Base-by-base conservation (phyloP, 1,284 basidiomycete species). In the Boletellus sp. region DNA sequence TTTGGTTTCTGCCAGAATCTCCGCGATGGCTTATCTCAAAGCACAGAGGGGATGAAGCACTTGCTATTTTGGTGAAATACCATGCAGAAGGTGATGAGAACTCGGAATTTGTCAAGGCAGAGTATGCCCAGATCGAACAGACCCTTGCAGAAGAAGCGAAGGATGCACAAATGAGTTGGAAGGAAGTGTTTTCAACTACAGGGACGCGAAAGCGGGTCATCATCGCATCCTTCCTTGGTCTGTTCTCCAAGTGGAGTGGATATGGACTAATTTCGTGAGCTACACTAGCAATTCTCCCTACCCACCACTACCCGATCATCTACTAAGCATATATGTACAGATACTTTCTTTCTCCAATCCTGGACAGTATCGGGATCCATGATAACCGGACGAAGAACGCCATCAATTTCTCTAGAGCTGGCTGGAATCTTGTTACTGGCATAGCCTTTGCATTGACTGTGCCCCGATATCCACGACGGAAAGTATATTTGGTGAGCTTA, bases 1-100 rank as follows among this genome's bases (percentile, higher is more conserved):
- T 76, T 41, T 71, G 61, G 53, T 71, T 77, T 52, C 65, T 81
- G 17, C 80, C 79, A 5, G 78, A 83, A 56, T 79, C 76, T 1
- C 80, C 80, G 33, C 73, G 81, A 48, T 33, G 32, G 32, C 32
- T 33, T 16, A 33, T 33, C n/a, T 33, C 32, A 17, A 19, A 33
- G 32, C 16, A 76, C 8, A 67, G 73, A n/a, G 65, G 63, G 3
- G 70, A 72, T 1, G 73, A 80, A 26, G 53, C 56, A 2, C 36
- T 38, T 1, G n/a, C 43, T 19, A 33, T 56, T 22, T 45, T 59
- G 8, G 51, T 47, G 0, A 59, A 48, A n/a, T 56, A 59, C 16
- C 57, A 56, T 17, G 54, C 37, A 16, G 54, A 58, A 11, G 50
- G 53, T 8, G 17, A 33, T 8, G 32, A 33, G n/a, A 8, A 10